Base-by-base conservation (phyloP, 176 grass and related monocot species). In the Eremochloa ophiuroides region DNA sequence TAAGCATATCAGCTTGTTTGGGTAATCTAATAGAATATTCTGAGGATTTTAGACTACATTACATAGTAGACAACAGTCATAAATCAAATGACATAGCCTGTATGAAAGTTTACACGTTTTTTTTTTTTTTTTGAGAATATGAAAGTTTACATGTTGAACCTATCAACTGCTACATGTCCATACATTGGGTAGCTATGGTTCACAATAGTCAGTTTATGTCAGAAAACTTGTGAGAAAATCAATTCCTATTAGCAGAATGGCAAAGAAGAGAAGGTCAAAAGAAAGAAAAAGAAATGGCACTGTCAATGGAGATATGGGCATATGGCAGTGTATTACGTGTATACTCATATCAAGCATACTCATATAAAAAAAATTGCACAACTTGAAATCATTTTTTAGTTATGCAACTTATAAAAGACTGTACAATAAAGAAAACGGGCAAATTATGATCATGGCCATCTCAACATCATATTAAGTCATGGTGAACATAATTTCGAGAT, bases 401-500 rank as follows among this genome's bases (percentile, higher is more conserved):
- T 26, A 12, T 66, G 31, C 0, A 34, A 48, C 18, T 48, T 50
- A 0, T 48, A 42, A 43, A 67, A 68, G 10, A 75, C 1, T 22
- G 7, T 62, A 63, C 29, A 2, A 60, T 50, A 30, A 2, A 37
- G 6, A 11, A 46, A 73, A 66, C 43, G 35, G 27, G 14, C 13
- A 31, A 41, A 25, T 53, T 64, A 82, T 50, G 29, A 26, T 47
- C 62, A 64, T 9, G 17, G 3, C 0, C 18, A n/a, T 68, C 50
- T 18, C 61, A 25, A 30, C n/a, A 8, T 4, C 26, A 64, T 25
- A 51, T 40, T 3, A 40, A 73, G 39, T 34, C 72, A 71, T 34
- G 27, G 46, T 70, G 27, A 72, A 82, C n/a, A 22, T 55, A 80
- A 28, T 64, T 62, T 61, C 34, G 50, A 10, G 74, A 88, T 18